A percentile compares a stretch with the other conserved stretches of the same genome.
Conservation (phyloP, 345 rosid species). For the Eucalyptus sp. region DNA sequence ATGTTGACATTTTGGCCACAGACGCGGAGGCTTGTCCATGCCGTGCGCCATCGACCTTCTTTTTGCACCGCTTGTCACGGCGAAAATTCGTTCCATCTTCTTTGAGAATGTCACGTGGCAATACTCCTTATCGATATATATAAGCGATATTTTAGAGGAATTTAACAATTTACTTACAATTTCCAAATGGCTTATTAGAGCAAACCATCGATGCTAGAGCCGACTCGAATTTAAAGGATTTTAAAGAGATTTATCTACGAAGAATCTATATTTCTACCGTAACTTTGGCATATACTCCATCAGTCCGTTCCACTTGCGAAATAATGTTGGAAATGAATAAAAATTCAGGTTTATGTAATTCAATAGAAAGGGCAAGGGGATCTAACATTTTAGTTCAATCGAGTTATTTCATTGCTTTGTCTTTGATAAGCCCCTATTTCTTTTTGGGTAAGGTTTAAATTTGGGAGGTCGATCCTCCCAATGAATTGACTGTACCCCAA, state of each 20-base stretch:
- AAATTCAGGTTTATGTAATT: neutral
- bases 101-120: neutral
- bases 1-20: too few species aligned
- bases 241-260: neutral
- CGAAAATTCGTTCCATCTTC: neutral
- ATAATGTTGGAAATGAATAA: neutral
- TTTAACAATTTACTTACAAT: neutral
- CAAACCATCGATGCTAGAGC: accelerated
- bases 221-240: neutral
- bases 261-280: neutral
- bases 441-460: neutral
- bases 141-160: neutral
- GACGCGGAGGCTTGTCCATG: neutral
- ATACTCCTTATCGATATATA: neutral
- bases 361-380: accelerated
- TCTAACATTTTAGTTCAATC: accelerated
- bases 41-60: neutral
- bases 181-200: neutral
- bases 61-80: neutral
- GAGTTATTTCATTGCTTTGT: neutral
- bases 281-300: neutral
- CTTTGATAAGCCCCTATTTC: neutral
- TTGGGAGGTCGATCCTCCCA: neutral
- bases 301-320: accelerated
- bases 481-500: neutral